Evolutionary conservation across 2,329 filamentous ascomycete genomes (phyloP).

Genomic region (Penicillium sp.): DNA sequence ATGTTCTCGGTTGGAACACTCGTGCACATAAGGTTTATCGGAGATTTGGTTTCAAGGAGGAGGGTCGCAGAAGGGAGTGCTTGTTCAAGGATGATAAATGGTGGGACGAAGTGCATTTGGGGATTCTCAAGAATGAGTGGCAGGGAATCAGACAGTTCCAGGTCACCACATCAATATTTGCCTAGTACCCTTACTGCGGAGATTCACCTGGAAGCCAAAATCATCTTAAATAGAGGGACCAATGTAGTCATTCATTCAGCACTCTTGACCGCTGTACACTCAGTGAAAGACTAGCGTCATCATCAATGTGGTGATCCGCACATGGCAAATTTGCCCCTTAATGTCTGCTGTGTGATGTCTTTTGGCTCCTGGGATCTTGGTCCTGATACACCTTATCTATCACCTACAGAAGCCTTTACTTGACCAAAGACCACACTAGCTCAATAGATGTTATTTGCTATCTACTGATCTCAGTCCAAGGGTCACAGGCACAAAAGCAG

Average conservation of each 20-base stretch:
- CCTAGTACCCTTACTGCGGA: background rate
- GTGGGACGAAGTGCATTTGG: background rate
- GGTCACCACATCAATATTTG: background rate
- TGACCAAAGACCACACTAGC: background rate
- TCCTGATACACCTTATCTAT: background rate
- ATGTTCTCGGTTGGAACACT: background rate
- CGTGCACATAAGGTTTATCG: background rate
- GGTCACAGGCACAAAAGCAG: background rate
- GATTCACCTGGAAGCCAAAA: background rate
- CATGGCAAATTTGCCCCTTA: background rate
- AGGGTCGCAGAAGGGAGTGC: background rate
- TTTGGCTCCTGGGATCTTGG: background rate
- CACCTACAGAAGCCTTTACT: background rate
- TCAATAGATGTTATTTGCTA: background rate
- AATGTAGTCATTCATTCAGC: background rate
- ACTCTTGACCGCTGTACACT: background rate
- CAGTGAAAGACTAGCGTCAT: background rate
- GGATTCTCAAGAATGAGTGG: background rate
- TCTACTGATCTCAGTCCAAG: background rate
- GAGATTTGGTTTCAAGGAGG: background rate
- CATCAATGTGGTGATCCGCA: background rate
- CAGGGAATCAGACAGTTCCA: background rate
- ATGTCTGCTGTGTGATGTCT: background rate
- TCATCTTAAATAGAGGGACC: background rate
- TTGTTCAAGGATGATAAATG: background rate